A percentile compares a stretch with the other conserved stretches of the same genome.
phyloP scores from a whole-genome alignment of 495 filamentous ascomycete species.

The Annulohypoxylon maeteangense region DNA sequence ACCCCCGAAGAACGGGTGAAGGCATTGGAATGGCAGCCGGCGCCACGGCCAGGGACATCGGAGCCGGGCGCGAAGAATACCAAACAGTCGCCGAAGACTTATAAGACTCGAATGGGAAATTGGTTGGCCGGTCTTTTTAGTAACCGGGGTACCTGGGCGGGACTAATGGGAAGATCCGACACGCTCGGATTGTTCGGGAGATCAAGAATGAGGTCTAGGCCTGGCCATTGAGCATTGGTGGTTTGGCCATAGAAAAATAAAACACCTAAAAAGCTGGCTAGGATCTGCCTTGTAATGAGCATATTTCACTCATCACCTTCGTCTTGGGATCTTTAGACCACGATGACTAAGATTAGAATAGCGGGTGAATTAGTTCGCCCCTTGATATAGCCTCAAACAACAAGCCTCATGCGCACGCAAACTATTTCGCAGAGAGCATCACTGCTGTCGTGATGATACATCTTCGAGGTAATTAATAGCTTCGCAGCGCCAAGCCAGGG shows the following conservation, averaged over 20 bases:
- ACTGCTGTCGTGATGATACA: slow-evolving; percentile 28
- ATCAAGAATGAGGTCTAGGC: neutral
- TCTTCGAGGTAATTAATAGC: slow-evolving; percentile 11
- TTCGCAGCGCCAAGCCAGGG: slow-evolving; percentile 18
- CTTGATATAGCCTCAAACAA: slow-evolving; percentile 1
- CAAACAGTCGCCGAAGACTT: neutral
- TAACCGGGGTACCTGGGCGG: neutral
- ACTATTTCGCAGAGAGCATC: slow-evolving; percentile 20
- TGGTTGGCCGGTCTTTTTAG: slow-evolving; percentile 19
- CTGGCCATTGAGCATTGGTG: neutral
- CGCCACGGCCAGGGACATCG: too few relatives aligned
- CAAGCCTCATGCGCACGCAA: neutral
- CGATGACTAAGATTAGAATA: neutral
- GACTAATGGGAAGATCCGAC: neutral
- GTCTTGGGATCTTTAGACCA: neutral
- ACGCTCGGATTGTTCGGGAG: neutral
- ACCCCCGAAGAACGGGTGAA: neutral
- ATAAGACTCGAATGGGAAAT: neutral
- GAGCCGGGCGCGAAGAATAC: neutral
- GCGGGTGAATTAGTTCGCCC: neutral
- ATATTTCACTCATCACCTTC: neutral
- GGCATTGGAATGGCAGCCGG: too few relatives aligned
- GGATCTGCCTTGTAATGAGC: neutral
- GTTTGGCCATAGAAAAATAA: neutral
- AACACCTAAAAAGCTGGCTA: neutral